These are phyloP conservation scores for Talaromyces sp. DNA, from an alignment of 2,329 filamentous ascomycete genomes.

Conservation along the genomic window DNA sequence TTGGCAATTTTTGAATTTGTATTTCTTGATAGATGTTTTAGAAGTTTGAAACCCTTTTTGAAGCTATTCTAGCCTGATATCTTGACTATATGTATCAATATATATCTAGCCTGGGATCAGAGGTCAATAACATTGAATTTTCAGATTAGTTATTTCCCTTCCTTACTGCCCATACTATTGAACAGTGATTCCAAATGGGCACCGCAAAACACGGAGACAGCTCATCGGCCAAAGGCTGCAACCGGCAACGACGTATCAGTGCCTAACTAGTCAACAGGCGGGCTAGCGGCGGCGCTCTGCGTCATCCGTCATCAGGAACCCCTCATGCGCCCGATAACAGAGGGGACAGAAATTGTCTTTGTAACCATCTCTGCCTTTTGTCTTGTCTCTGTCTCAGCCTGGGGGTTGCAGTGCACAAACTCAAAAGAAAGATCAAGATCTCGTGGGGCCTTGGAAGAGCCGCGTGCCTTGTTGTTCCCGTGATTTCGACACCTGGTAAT, in stretches of 20 bases:
- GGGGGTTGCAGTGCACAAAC: neutral
- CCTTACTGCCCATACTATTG: too few relatives aligned
- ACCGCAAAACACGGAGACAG: neutral
- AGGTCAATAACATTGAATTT: too few relatives aligned
- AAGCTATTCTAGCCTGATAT: too few relatives aligned
- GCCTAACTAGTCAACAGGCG: neutral
- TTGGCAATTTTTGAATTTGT: neutral
- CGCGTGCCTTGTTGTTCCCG: neutral
- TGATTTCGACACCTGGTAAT: neutral
- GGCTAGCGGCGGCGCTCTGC: neutral
- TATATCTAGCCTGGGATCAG: too few relatives aligned
- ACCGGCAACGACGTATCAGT: neutral
- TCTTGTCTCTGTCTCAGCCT: neutral
- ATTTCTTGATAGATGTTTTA: neutral
- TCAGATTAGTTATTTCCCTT: too few relatives aligned
- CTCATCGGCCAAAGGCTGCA: neutral
- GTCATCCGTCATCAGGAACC: neutral
- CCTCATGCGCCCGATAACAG: neutral
- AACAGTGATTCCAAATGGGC: too few relatives aligned
- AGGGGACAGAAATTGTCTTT: neutral
- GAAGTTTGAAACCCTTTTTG: neutral
- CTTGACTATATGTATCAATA: too few relatives aligned
- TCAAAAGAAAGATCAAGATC: neutral
- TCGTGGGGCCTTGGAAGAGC: neutral
- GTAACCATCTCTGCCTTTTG: too few relatives aligned